Base-by-base conservation (phyloP, 257 asterid species). In the Linaria vulgaris region DNA sequence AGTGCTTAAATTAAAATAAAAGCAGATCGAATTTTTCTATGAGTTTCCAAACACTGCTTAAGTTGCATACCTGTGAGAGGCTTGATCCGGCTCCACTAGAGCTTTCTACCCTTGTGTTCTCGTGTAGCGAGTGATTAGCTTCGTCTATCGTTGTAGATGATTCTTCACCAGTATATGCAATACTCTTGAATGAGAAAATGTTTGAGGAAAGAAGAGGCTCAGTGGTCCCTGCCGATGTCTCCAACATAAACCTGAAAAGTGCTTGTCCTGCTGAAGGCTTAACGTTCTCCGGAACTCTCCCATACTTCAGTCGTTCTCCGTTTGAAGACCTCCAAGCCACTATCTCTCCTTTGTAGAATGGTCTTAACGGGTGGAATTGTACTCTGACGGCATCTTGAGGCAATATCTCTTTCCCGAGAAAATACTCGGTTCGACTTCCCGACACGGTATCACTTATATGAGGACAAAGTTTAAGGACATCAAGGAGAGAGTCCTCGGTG, bases 251-350 rank as follows among this genome's bases (percentile, higher is more conserved):
- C 70, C 95, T 78, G 63, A 84, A 83, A 57, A 91, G 90, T 59
- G 96, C 95, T 77, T 88, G 98, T 64, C 95, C 98, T 11, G 91
- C 92, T 63, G 88, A 74, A 47, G 98, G 96, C 76, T 84, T 88
- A 41, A 88, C 94, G 76, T 91, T 76, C 75, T 86, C 95, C 22
- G 88, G 80, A 74, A 91, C 87, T 76, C 90, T 80, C 51, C 98
- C 98, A 63, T 91, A 91, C 83, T 82, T 86, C 78, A 91, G 69
- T 70, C 78, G 86, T 70, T 91, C 96, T 52, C 98, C 95, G 74
- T 78, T 86, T 38, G 80, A 84, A 50, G 83, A 79, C 74, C 95
- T 77, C 98, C 98, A 91, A 77, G 96, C 95, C 74, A 91, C 91
- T 81, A 91, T 79, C 76, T 91, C 98, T 56, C 95, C 98, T 69